These are phyloP conservation scores for Chaetoceros muelleri DNA, from an alignment of 108 stramenopile species.

Conservation along the genomic window DNA sequence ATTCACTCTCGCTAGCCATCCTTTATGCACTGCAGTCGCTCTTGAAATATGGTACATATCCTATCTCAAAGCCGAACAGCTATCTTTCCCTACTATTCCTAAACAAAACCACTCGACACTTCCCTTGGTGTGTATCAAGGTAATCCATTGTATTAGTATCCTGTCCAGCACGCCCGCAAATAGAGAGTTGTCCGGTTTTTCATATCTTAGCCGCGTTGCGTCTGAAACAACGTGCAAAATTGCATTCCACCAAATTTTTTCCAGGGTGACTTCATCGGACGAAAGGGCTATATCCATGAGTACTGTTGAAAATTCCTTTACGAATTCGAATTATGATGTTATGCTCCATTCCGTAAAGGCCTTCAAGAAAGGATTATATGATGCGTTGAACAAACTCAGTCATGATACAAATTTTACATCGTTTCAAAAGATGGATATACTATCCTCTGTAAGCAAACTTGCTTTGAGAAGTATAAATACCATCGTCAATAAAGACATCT, in stretches of 20 bases:
- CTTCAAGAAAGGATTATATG: conserved; percentile 46
- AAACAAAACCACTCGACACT: background rate
- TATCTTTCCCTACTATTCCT: background rate
- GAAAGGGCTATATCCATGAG: background rate
- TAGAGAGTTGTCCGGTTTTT: no score
- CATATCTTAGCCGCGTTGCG: background rate
- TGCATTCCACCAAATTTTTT: background rate
- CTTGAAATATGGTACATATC: conserved; percentile 6
- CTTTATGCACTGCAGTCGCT: conserved; percentile 3
- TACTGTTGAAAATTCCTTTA: conserved; percentile 14
- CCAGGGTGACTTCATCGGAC: background rate
- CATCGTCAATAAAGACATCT: background rate
- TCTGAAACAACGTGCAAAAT: conserved; percentile 1
- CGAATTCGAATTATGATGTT: conserved; percentile 16
- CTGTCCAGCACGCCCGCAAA: no score
- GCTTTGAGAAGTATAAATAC: background rate
- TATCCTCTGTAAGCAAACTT: background rate
- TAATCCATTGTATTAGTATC: background rate
- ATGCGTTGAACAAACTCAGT: conserved; percentile 14
- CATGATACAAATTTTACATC: background rate
- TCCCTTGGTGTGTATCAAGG: background rate
- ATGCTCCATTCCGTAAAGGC: conserved; percentile 25
- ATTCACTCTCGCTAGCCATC: background rate
- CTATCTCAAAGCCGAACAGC: no score
- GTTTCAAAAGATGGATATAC: background rate